A percentile compares a stretch with the other conserved stretches of the same genome.
Evolutionary conservation across 176 grass and related monocot genomes (phyloP).

Genomic region (Triticum turgidum): DNA sequence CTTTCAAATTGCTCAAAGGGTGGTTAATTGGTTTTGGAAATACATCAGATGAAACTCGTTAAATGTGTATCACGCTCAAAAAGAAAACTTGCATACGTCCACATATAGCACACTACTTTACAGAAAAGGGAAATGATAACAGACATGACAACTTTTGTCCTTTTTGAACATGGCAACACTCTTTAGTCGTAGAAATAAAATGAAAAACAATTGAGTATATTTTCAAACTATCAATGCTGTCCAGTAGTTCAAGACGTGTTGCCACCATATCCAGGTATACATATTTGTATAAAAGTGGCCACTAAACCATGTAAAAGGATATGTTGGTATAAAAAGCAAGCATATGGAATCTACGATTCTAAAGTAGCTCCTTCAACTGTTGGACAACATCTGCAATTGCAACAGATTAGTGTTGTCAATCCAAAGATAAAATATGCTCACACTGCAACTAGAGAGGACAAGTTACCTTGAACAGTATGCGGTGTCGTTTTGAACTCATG

Average conservation of each 20-base stretch:
- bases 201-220: not conserved
- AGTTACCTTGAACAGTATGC: slow-evolving; percentile 73
- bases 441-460: slow-evolving; percentile 4
- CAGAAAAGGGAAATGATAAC: not conserved
- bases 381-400: slow-evolving; percentile 75
- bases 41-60: too few species aligned
- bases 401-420: slow-evolving; percentile 19
- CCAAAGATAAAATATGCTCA: not conserved
- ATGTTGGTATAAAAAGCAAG: slow-evolving; percentile 17
- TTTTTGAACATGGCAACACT: slow-evolving; percentile 6
- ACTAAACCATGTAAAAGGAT: not conserved
- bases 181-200: slow-evolving; percentile 10
- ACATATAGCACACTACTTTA: not conserved
- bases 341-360: slow-evolving; percentile 9
- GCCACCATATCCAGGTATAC: slow-evolving; percentile 7
- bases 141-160: not conserved
- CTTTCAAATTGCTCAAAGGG: too few species aligned
- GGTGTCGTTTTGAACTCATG: slow-evolving; percentile 78
- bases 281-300: slow-evolving; percentile 17
- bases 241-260: not conserved
- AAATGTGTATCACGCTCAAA: not conserved
- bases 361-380: slow-evolving; percentile 79
- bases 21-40: too few species aligned
- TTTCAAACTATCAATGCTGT: not conserved
- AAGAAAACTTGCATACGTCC: not conserved